phyloP scores from a whole-genome alignment of 1,139 yeast species.

The Sugiyamaella paludigena region DNA sequence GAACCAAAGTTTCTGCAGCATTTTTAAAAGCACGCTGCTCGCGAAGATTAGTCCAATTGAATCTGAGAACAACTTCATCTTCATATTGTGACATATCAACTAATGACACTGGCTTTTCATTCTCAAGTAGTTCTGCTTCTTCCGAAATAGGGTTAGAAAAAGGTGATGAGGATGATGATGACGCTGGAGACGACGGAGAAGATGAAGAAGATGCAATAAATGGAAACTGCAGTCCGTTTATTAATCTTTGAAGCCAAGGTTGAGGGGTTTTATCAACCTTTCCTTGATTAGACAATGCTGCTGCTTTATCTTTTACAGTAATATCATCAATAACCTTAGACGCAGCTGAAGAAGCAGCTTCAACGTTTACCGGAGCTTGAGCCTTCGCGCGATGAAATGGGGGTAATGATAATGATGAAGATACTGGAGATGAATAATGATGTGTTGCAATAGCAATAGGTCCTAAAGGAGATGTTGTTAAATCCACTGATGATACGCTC shows the following conservation, averaged over 20 bases:
- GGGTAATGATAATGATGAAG: constrained; percentile 1
- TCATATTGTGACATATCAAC: constrained; percentile 44
- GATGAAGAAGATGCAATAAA: background rate
- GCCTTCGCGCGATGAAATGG: constrained; percentile 13
- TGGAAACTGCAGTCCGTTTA: constrained; percentile 21
- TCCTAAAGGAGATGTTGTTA: no score
- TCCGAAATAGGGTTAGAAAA: background rate
- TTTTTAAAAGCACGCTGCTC: constrained; percentile 30
- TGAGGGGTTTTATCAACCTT: background rate
- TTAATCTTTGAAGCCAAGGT: background rate
- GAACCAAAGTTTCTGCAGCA: constrained; percentile 34
- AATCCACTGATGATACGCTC: background rate
- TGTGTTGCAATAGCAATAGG: no score
- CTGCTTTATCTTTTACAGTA: background rate
- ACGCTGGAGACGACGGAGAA: background rate
- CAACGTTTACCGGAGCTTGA: constrained; percentile 16
- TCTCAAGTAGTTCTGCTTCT: constrained; percentile 2
- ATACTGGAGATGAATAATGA: constrained; percentile 6
- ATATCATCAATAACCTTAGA: background rate
- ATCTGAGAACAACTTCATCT: constrained; percentile 52
- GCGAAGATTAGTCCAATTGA: constrained; percentile 31
- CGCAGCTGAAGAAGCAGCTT: constrained; percentile 14
- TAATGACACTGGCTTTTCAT: constrained; percentile 4
- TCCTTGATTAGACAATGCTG: constrained; percentile 1
- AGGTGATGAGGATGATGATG: background rate